phyloP scores from a whole-genome alignment of 176 grass and related monocot species.

The Aegilops speltoides region DNA sequence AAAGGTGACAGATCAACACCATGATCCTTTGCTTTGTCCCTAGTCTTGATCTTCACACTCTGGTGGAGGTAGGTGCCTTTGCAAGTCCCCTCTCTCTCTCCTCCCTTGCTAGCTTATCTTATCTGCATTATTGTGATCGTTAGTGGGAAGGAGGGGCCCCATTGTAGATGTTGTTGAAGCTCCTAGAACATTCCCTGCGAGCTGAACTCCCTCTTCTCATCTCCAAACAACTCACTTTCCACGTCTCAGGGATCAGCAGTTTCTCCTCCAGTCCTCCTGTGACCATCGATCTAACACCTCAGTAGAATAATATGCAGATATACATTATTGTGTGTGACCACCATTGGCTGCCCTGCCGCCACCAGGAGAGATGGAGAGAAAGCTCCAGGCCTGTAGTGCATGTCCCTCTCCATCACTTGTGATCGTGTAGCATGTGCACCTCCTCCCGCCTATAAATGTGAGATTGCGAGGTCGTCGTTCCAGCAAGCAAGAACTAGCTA shows the following conservation, averaged over 20 bases:
- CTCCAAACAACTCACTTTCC: neutral
- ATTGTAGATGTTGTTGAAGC: constrained; percentile 22
- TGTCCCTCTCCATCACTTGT: constrained; percentile 21
- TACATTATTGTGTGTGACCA: constrained; percentile 33
- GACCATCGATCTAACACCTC: neutral
- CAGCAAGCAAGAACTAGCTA: neutral
- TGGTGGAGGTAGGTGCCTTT: neutral
- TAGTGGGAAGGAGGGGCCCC: constrained; percentile 28
- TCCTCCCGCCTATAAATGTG: constrained; percentile 41
- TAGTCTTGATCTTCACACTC: neutral
- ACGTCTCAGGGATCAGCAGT: constrained; percentile 33
- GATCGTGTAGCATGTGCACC: neutral
- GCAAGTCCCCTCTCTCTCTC: neutral
- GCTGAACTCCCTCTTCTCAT: neutral
- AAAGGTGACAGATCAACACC: neutral
- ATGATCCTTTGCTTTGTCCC: neutral
- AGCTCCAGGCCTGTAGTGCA: constrained; percentile 27
- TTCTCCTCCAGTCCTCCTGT: constrained; percentile 18
- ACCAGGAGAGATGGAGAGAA: constrained; percentile 2
- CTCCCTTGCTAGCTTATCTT: neutral
- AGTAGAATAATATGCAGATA: neutral
- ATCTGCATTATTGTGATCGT: constrained; percentile 38
- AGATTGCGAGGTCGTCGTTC: neutral
- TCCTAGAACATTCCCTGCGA: constrained; percentile 42
- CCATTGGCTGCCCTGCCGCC: neutral